These are phyloP conservation scores for Crucihimalaya himalaica DNA, from an alignment of 345 rosid species.

Conservation along the genomic window DNA sequence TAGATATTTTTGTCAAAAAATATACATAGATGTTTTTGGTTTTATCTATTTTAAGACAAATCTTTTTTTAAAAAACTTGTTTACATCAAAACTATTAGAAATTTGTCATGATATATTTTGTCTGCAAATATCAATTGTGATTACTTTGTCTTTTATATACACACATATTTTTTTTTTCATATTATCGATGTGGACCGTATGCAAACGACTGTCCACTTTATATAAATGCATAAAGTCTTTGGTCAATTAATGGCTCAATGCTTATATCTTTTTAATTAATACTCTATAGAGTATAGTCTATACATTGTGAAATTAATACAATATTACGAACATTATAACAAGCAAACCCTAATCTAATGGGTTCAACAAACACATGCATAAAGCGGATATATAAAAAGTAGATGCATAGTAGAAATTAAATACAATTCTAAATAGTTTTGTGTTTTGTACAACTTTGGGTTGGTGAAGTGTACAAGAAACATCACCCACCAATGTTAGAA, in stretches of 20 bases:
- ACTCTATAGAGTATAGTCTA: not conserved
- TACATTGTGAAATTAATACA: not conserved
- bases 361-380: constrained; percentile 24
- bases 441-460: constrained; percentile 15
- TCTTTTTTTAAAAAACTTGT: not conserved
- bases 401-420: constrained; percentile 1
- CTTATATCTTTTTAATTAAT: not conserved
- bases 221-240: constrained; percentile 22
- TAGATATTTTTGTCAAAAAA: not conserved
- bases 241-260: too few relatives aligned
- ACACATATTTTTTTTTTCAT: not conserved
- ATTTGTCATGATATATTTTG: constrained; percentile 6
- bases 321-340: not conserved
- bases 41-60: too few relatives aligned
- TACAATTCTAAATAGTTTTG: not conserved
- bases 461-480: constrained; percentile 86
- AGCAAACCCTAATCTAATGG: not conserved
- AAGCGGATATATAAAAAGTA: not conserved
- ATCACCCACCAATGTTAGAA: constrained; percentile 73
- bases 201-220: constrained; percentile 24
- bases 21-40: not conserved
- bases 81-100: not conserved
- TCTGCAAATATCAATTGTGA: not conserved
- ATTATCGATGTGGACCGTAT: constrained; percentile 24
- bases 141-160: not conserved